phyloP scores from a whole-genome alignment of 371 early-diverging fungal genomes.

The Mortierella sp. region DNA sequence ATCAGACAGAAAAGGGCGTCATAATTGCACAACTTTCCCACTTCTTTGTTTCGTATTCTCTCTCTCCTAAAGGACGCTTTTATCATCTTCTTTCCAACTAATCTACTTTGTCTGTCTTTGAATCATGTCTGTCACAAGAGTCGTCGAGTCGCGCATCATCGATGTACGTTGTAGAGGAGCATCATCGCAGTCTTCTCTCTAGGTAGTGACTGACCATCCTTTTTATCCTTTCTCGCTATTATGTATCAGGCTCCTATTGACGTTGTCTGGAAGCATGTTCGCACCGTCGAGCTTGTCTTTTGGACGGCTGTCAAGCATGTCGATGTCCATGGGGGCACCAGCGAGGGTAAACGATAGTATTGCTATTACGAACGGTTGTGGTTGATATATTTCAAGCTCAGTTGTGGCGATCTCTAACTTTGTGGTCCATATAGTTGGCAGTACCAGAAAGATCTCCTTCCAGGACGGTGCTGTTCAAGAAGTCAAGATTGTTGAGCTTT shows the following conservation, averaged over 20 bases:
- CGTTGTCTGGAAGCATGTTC: slow-evolving; percentile 62
- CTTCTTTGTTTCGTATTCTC: not conserved
- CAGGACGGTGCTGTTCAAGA: slow-evolving; percentile 72
- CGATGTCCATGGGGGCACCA: slow-evolving; percentile 51
- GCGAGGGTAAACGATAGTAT: slow-evolving; percentile 53
- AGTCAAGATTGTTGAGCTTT: slow-evolving; percentile 64
- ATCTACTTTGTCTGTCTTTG: not conserved
- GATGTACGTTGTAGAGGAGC: slow-evolving; percentile 18
- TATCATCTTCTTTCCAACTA: not conserved
- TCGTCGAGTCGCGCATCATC: slow-evolving; percentile 64
- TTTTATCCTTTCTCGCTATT: not conserved
- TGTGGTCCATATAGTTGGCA: slow-evolving; percentile 66
- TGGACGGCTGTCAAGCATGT: slow-evolving; percentile 62
- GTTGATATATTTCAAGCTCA: no score
- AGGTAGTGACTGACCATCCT: no score
- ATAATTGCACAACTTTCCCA: no score
- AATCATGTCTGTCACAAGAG: slow-evolving; percentile 55
- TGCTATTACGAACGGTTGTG: no score
- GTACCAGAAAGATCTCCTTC: slow-evolving; percentile 65
- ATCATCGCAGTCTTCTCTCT: not conserved
- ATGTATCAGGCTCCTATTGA: slow-evolving; percentile 52
- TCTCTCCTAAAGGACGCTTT: not conserved
- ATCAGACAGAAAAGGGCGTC: no score
- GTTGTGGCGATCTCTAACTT: no score
- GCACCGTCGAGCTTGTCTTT: slow-evolving; percentile 57